A percentile compares a stretch with the other conserved stretches of the same genome.
phyloP scores from a whole-genome alignment of 208 protist species.

The Leishmania amazonensis region DNA sequence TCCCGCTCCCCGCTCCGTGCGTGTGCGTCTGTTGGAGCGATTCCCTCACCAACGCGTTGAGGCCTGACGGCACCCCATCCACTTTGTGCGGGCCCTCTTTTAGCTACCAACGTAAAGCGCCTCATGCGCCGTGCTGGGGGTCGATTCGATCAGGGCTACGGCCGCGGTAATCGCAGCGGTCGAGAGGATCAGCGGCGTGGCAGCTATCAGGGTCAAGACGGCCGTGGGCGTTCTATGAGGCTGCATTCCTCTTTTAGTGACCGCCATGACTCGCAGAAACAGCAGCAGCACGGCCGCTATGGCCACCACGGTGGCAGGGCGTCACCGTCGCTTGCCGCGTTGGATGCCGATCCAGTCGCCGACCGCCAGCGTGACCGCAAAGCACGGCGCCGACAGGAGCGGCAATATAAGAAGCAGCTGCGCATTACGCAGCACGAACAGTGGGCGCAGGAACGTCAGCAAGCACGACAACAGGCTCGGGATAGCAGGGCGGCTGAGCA shows the following conservation, averaged over 20 bases:
- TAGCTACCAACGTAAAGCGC: not conserved
- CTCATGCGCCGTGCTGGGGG: not conserved
- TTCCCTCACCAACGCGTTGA: not conserved
- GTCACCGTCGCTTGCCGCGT: not conserved
- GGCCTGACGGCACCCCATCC: not conserved
- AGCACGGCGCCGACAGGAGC: slow-evolving; percentile 50
- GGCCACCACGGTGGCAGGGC: not conserved
- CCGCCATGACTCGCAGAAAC: not conserved
- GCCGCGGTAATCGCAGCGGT: slow-evolving; percentile 16
- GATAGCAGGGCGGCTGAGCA: slow-evolving; percentile 11
- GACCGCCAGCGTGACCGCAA: slow-evolving; percentile 70
- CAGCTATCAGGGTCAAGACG: slow-evolving; percentile 1
- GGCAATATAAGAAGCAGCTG: slow-evolving; percentile 41
- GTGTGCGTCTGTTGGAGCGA: not conserved
- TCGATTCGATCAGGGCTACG: not conserved
- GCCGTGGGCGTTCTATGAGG: slow-evolving; percentile 21
- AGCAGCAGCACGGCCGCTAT: not conserved
- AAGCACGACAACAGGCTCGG: slow-evolving; percentile 17
- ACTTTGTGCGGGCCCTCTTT: not conserved
- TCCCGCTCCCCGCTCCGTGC: not conserved
- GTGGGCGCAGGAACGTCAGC: slow-evolving; percentile 55
- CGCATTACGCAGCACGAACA: slow-evolving; percentile 62
- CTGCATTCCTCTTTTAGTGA: not conserved
- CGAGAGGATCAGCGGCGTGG: slow-evolving; percentile 2
- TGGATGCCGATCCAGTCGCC: slow-evolving; percentile 20